Evolutionary conservation across 2,329 filamentous ascomycete genomes (phyloP).

Genomic region (Penicillium corylophilum): DNA sequence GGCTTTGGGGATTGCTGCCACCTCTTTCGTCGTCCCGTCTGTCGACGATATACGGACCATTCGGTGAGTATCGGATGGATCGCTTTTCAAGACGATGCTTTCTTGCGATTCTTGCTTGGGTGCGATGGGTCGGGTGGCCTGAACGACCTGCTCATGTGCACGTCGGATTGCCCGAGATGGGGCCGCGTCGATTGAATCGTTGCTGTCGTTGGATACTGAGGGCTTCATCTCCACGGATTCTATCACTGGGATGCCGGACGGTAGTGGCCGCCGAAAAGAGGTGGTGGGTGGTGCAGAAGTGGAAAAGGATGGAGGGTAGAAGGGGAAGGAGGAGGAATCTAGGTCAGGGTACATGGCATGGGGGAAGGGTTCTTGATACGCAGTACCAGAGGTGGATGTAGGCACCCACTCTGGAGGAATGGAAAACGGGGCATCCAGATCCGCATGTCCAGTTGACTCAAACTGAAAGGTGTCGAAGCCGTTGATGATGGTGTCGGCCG

Average conservation of each 20-base stretch:
- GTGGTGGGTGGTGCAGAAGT: conserved; percentile 38
- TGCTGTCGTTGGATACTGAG: conserved; percentile 50
- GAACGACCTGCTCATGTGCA: conserved; percentile 50
- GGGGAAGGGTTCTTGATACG: conserved; percentile 18
- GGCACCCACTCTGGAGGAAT: conserved; percentile 26
- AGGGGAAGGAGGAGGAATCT: conserved; percentile 30
- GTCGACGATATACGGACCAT: conserved; percentile 53
- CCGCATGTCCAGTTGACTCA: conserved; percentile 35
- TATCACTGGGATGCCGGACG: conserved; percentile 37
- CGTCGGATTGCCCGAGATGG: conserved; percentile 48
- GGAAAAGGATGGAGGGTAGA: conserved; percentile 35
- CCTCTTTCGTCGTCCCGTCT: conserved; percentile 56
- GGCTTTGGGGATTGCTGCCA: conserved; percentile 55
- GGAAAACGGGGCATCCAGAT: conserved; percentile 22
- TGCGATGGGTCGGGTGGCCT: conserved; percentile 51
- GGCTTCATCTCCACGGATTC: conserved; percentile 51
- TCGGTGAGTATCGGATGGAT: conserved; percentile 39
- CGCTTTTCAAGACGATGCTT: conserved; percentile 30
- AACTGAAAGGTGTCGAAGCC: conserved; percentile 47
- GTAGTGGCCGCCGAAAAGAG: conserved; percentile 26
- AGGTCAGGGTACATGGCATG: conserved; percentile 27
- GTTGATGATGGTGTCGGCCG: conserved; percentile 46
- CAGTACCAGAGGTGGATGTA: conserved; percentile 16
- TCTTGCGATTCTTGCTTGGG: conserved; percentile 44
- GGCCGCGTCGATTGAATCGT: conserved; percentile 41